phyloP scores from a whole-genome alignment of 2,329 filamentous ascomycete genomes.

The Immersiporthe knoxdaviesiana region DNA sequence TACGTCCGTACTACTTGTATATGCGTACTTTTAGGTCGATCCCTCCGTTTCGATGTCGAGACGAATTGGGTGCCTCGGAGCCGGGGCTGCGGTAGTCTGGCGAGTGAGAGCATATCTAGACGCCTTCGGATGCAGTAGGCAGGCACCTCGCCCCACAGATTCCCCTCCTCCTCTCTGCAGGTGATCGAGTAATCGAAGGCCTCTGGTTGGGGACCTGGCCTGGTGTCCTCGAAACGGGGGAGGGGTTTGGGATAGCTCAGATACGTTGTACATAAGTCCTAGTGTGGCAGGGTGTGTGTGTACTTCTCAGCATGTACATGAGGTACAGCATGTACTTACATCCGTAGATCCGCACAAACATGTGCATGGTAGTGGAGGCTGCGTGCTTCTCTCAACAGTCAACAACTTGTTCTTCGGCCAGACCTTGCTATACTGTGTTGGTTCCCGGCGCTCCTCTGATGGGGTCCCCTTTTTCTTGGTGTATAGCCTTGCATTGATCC shows the following conservation, averaged over 20 bases:
- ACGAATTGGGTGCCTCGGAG: neutral
- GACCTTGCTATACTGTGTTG: no score
- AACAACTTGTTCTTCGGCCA: neutral
- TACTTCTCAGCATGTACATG: neutral
- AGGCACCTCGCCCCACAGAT: neutral
- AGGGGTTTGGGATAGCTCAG: neutral
- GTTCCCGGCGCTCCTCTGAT: neutral
- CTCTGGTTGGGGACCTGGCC: neutral
- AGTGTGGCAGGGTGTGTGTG: neutral
- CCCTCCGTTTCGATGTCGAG: neutral
- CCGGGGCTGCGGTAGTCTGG: neutral
- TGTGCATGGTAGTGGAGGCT: neutral
- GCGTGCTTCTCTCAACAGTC: neutral
- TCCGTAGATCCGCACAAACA: neutral
- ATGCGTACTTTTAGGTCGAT: neutral
- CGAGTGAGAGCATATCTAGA: no score
- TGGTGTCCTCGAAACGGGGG: neutral
- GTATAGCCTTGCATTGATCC: neutral
- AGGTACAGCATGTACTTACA: neutral
- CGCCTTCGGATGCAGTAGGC: neutral
- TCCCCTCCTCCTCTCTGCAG: constrained; percentile 1
- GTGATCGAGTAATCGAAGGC: neutral
- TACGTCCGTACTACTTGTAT: no score
- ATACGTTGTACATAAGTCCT: neutral
- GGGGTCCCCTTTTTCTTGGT: neutral